Conservation (phyloP, 768 basidiomycete species). For the Termitomyces sp. region DNA sequence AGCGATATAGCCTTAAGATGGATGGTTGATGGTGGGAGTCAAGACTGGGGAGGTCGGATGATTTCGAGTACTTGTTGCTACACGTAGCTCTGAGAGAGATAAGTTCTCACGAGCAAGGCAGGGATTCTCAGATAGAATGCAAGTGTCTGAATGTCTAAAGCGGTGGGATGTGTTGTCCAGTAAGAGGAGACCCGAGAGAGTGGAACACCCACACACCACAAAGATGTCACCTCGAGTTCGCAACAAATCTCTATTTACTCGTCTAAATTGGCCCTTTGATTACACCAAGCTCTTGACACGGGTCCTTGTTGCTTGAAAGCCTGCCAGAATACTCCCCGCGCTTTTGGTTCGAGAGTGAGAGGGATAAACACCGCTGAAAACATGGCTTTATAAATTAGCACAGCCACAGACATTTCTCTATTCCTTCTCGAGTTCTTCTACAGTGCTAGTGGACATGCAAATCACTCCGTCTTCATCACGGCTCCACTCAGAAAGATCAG, state of each 20-base stretch:
- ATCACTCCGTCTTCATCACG: neutral
- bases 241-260: constrained; percentile 7
- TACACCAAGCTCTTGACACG: neutral
- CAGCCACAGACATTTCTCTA: constrained; percentile 18
- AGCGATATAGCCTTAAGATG: constrained; percentile 13
- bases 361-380: neutral
- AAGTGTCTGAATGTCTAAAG: constrained; percentile 10
- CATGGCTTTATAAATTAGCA: constrained; percentile 13
- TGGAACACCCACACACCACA: constrained; percentile 34
- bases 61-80: constrained; percentile 7
- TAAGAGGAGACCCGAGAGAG: constrained; percentile 39
- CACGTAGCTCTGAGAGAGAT: constrained; percentile 20
- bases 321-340: neutral
- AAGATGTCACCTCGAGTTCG: constrained; percentile 14
- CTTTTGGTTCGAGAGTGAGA: neutral
- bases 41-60: constrained; percentile 16
- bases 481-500: neutral
- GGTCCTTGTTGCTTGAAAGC: neutral
- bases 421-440: neutral
- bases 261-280: constrained; percentile 1
- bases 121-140: constrained; percentile 7
- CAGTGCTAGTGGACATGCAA: neutral
- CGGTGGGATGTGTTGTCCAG: constrained; percentile 23
- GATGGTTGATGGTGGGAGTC: constrained; percentile 12
- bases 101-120: constrained; percentile 20